Evolutionary conservation across 1,284 basidiomycete species (phyloP).

Genomic region (Pseudomicrostroma phylloplanum): DNA sequence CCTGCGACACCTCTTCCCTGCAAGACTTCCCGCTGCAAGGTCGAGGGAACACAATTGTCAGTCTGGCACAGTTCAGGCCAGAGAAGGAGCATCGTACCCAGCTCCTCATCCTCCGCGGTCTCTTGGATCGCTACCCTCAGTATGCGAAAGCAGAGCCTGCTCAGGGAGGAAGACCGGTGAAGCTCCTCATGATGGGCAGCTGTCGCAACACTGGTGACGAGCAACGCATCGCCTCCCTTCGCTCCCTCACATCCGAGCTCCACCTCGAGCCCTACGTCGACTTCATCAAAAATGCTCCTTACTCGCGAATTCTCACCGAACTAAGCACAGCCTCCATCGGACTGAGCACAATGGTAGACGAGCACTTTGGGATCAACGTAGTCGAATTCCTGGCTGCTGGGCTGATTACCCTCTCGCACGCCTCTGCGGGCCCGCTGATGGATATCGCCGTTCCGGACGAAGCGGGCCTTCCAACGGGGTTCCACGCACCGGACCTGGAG

Average conservation of each 20-base stretch:
- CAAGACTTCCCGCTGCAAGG: conserved; percentile 60
- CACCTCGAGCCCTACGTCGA: conserved; percentile 67
- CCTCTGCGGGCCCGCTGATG: conserved; percentile 80
- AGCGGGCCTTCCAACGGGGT: conserved; percentile 66
- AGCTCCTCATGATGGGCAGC: conserved; percentile 69
- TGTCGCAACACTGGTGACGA: conserved; percentile 71
- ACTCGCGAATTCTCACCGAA: conserved; percentile 63
- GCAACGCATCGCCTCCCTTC: conserved; percentile 63
- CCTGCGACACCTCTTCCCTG: conserved; percentile 79
- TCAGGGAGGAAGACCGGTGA: conserved; percentile 1
- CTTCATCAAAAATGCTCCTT: conserved; percentile 79
- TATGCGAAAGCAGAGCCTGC: conserved; percentile 9
- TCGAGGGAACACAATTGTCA: conserved; percentile 21
- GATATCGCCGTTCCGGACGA: conserved; percentile 79
- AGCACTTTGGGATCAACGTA: conserved; percentile 97
- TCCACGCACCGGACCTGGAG: conserved; percentile 67
- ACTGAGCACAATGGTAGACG: conserved; percentile 94
- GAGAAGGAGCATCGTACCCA: conserved; percentile 91
- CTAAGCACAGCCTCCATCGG: conserved; percentile 73
- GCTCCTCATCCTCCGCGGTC: conserved; percentile 62
- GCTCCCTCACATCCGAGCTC: conserved; percentile 61
- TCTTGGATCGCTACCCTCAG: conserved; percentile 55
- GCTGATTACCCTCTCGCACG: conserved; percentile 83
- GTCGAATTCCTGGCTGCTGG: conserved; percentile 96
- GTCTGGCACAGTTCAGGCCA: conserved; percentile 70